These are phyloP conservation scores for Claviceps digitariae DNA, from an alignment of 2,329 filamentous ascomycete species.

Conservation along the genomic window DNA sequence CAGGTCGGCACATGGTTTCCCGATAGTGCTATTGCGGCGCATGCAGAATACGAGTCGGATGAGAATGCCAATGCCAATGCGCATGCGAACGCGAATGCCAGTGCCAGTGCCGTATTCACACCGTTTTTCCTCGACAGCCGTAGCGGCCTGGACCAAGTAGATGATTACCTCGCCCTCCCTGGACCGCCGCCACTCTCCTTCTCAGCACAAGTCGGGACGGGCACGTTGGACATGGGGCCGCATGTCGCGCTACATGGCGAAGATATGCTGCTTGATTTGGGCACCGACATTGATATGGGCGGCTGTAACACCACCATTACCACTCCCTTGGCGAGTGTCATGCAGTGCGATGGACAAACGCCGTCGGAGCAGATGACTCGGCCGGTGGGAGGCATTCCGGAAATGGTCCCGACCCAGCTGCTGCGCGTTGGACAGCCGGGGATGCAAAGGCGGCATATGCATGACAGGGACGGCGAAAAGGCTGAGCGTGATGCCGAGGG, in stretches of 20 bases:
- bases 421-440: background rate
- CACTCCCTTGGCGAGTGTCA: too few relatives aligned
- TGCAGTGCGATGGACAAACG: background rate
- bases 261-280: background rate
- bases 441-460: background rate
- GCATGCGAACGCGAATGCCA: background rate
- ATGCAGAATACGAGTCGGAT: background rate
- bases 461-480: background rate
- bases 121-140: background rate
- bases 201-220: too few relatives aligned
- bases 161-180: background rate
- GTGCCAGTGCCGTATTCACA: background rate
- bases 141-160: background rate
- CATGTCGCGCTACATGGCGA: too few relatives aligned
- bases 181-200: background rate
- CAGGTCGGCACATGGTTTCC: background rate
- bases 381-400: too few relatives aligned
- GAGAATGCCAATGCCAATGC: background rate
- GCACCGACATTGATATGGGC: background rate
- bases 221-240: too few relatives aligned
- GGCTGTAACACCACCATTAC: background rate
- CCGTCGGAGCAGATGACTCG: background rate
- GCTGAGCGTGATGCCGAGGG: too few relatives aligned
- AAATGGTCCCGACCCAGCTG: background rate
- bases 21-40: background rate